Evolutionary conservation across 192 early-diverging fungal genomes (phyloP), one percentile per base, ranked within the genome.

Genomic region (Umbelopsis vinacea): DNA sequence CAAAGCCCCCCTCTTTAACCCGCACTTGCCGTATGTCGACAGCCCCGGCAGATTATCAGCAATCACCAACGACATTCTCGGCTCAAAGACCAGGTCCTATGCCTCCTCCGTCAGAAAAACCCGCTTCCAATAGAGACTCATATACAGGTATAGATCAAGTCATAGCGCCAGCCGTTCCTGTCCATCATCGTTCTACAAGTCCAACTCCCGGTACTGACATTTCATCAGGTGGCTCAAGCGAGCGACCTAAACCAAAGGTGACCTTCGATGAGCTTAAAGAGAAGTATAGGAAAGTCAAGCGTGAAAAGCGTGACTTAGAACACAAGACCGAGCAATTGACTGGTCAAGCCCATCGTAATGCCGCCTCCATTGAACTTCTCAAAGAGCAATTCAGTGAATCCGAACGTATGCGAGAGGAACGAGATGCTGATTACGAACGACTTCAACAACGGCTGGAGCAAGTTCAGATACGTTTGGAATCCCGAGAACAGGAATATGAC

Each of bases 401-500:
- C 9, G 57, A 63, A 37, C 26, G 26, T 6, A 6, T 63, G 57
- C 23, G 57, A 63, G 57, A 63, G 57, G 57, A 63, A n/a, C 26
- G 57, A 37, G 57, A 63, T 63, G 26, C 26, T 19, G 57, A 63
- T 63, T 63, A 63, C 19, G 57, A 63, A 17, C 57, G 57, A 7
- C 33, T 63, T 6, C 57, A 63, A 8, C 57, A 63, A 63, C 29
- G 57, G 6, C 26, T 63, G 15, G 57, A 63, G 35, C 57, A 63
- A 33, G 29, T 63, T 14, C 57, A 63, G 19, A 37, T 63, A n/a
- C 57, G 57, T 63, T 26, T 63, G 19, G 57, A 63, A 35, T 11
- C 38, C 4, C 46, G 63, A 46, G 63, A 73, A 21, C 43, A 52
- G n/a, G 73, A 74, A 33, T 69, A 69, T 47, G 33, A 63, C 4